Evolutionary conservation across 208 protist genomes (phyloP), one percentile per base, ranked within the genome.

Genomic region (Trypanosoma cruzi): DNA sequence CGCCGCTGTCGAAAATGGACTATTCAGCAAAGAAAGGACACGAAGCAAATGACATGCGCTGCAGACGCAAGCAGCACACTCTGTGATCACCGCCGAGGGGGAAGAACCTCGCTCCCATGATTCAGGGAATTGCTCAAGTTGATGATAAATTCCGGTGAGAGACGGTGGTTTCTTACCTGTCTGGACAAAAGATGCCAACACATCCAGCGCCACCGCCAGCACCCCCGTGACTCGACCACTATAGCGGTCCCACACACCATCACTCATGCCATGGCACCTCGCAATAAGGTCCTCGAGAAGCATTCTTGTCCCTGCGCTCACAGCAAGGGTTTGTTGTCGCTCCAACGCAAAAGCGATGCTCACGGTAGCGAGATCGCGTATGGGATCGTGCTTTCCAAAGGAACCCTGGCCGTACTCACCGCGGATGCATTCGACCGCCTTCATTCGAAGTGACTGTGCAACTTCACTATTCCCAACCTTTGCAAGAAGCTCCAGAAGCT

Each of bases 171-270:
- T 54, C 22, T 10, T 20, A 46, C 3, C 34, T 28, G 40, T 26
- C n/a, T 31, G 7, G 14, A 16, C 24, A 52, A 59, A 61, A 2
- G 53, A 44, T n/a, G 50, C 20, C 40, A 75, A 40, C 1, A 75
- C 2, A 50, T 75, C 71, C 34, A 77, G 58, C 29, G 71, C 63
- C 29, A 77, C 58, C 18, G 49, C 46, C 34, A 77, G 31, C 36
- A 50, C 32, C 34, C 63, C 63, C 16, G 64, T 64, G 34, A 62
- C 13, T 26, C 50, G 40, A 31, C 71, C 71, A 48, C 44, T 55
- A 48, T 67, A 77, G 7, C 64, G 57, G n/a, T 52, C 26, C 71
- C 55, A 66, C 14, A 61, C 28, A 11, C 7, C 24, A 54, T 66
- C 63, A 46, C 49, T 44, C 18, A 40, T 57, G 0, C 34, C 40